Evolutionary conservation across 192 early-diverging fungal genomes (phyloP).

Genomic region (Dimargaris xerosporica): DNA sequence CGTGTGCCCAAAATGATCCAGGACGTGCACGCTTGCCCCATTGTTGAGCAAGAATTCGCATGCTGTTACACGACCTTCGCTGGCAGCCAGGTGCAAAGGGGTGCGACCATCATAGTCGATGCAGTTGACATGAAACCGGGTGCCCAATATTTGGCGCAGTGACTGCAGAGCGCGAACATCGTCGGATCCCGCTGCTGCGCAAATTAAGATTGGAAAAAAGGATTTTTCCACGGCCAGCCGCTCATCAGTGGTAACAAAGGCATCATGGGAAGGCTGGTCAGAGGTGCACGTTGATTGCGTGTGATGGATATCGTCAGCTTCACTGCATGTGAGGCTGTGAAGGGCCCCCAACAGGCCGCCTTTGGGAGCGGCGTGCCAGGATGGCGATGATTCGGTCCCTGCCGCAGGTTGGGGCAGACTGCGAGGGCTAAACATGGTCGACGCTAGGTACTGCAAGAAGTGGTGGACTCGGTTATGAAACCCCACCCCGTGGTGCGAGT

Average conservation of each 20-base stretch:
- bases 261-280: too few relatives aligned
- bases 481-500: constrained; percentile 46
- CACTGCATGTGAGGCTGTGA: too few relatives aligned
- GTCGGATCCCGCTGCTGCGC: constrained; percentile 69
- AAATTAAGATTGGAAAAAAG: constrained; percentile 68
- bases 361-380: too few relatives aligned
- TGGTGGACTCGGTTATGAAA: constrained; percentile 41
- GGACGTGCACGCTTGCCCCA: constrained; percentile 81
- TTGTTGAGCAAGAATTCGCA: constrained; percentile 61
- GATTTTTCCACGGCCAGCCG: constrained; percentile 55
- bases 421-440: constrained; percentile 9
- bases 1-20: constrained; percentile 78
- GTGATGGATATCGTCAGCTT: too few relatives aligned
- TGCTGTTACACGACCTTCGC: constrained; percentile 52
- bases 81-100: constrained; percentile 74
- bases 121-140: constrained; percentile 43
- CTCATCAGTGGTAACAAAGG: constrained; percentile 26
- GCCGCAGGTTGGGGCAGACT: too few relatives aligned
- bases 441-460: constrained; percentile 4
- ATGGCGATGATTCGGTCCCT: too few relatives aligned
- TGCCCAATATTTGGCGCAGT: constrained; percentile 40
- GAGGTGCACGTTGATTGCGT: too few relatives aligned
- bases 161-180: constrained; percentile 65
- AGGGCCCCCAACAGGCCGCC: too few relatives aligned
- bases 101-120: constrained; percentile 72